Evolutionary conservation across 108 stramenopile genomes (phyloP).

Genomic region (Seminavis robusta): DNA sequence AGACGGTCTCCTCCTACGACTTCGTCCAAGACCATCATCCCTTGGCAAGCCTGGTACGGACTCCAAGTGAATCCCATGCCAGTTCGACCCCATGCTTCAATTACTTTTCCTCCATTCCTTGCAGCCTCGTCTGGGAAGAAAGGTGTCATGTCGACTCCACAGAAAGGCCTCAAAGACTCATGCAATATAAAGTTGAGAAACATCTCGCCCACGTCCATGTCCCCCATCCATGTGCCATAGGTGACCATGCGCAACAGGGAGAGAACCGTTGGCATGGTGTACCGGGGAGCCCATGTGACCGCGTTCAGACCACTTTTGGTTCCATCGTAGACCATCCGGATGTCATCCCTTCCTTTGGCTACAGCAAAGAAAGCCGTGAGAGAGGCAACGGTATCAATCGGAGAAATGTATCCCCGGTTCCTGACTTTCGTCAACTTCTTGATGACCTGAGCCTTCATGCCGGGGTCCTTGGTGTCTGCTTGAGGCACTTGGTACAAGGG

Average conservation of each 20-base stretch:
- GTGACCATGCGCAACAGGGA: slow-evolving; percentile 8
- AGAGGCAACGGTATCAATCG: slow-evolving; percentile 1
- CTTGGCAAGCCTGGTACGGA: slow-evolving; percentile 28
- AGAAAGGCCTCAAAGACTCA: slow-evolving; percentile 1
- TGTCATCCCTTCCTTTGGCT: slow-evolving; percentile 28
- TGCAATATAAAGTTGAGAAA: slow-evolving; percentile 37
- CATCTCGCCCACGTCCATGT: slow-evolving; percentile 44
- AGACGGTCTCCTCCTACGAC: no score
- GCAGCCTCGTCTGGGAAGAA: slow-evolving; percentile 2
- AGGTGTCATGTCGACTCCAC: slow-evolving; percentile 32
- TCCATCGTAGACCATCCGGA: slow-evolving; percentile 45
- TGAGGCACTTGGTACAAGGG: no score
- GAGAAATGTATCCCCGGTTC: neutral
- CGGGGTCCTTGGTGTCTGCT: no score
- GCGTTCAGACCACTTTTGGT: slow-evolving; percentile 31
- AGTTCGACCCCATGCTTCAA: slow-evolving; percentile 17
- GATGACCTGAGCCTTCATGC: no score
- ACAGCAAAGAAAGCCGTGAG: no score
- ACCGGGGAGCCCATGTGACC: slow-evolving; percentile 25
- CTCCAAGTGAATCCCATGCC: slow-evolving; percentile 32
- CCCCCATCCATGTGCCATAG: slow-evolving; percentile 14
- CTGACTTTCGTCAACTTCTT: neutral
- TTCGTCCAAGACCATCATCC: no score
- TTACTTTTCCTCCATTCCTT: slow-evolving; percentile 3
- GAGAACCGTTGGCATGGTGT: slow-evolving; percentile 26